Base-by-base conservation (phyloP, 805 yeast species). In the Lachancea lanzarotensis region DNA sequence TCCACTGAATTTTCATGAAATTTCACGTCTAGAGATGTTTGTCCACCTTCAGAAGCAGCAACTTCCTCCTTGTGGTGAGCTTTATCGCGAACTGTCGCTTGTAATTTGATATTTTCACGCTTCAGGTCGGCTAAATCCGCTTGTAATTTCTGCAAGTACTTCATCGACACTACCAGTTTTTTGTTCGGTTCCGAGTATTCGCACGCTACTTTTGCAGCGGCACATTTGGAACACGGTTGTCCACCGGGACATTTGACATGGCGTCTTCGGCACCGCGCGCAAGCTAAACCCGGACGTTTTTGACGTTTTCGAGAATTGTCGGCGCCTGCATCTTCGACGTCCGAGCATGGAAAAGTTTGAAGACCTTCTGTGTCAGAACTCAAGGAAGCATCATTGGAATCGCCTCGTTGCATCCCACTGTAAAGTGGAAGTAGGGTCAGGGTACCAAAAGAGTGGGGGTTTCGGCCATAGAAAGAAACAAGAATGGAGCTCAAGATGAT, bases 211-310 rank as follows among this genome's bases (percentile, higher is more conserved):
- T 71, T 73, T 13, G 82, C 76, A 40, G 71, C 58, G 12, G 62
- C 63, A 57, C 93, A 84, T 54, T 79, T 79, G 41, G 68, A 62
- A 59, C 93, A 84, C 0, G 89, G 88, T 39, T 80, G 76, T 1
- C 86, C 87, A 1, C 89, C 89, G 12, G 87, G 87, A 56, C 93
- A 84, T 50, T 83, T 76, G 35, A 82, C 78, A 62, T 84, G 93
- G 43, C 88, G 71, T 39, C 77, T 73, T 27, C 91, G 70, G 57
- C 93, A 84, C 37, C 86, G 66, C 2, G 76, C 74, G 59, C 91
- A 84, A 6, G 72, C 71, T 38, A 60, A 41, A 6, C 56, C 50
- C 3, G 59, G 53, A 35, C 57, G 50, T 45, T 54, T 60, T 37
- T 45, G 45, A 35, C 48, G 49, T 30, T 47, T 58, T 35, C 45